Conservation (phyloP, 805 yeast species). For the Starmerella geochares region DNA sequence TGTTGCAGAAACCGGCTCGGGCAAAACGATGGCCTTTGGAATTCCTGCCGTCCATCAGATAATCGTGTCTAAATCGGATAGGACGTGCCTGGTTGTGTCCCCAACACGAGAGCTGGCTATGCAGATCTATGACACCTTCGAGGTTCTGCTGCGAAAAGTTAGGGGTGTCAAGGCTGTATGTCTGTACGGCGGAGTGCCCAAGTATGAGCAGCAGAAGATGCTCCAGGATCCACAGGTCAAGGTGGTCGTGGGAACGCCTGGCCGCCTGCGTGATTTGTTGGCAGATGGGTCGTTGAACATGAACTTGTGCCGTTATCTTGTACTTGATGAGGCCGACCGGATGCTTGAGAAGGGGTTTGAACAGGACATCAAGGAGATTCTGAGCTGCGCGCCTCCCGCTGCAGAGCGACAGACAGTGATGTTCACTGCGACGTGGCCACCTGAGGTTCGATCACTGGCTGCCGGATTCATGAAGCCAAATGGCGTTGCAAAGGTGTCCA, state of each 20-base stretch:
- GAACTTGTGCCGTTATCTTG: slow-evolving; percentile 59
- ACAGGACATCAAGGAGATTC: slow-evolving; percentile 81
- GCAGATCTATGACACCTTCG: slow-evolving; percentile 88
- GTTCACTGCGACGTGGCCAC: slow-evolving; percentile 99
- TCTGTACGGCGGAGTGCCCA: slow-evolving; percentile 95
- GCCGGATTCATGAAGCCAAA: slow-evolving; percentile 57
- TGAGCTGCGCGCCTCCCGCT: slow-evolving; percentile 44
- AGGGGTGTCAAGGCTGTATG: slow-evolving; percentile 65
- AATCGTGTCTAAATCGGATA: slow-evolving; percentile 31
- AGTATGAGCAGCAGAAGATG: slow-evolving; percentile 74
- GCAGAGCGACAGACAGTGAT: slow-evolving; percentile 74
- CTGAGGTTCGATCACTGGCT: slow-evolving; percentile 90
- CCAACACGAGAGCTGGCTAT: slow-evolving; percentile 97
- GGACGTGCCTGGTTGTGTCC: slow-evolving; percentile 74
- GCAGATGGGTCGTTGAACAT: slow-evolving; percentile 77
- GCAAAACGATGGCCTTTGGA: slow-evolving; percentile 94
- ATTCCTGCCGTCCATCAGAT: slow-evolving; percentile 87
- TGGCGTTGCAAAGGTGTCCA: slow-evolving; percentile 74
- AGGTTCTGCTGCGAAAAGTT: slow-evolving; percentile 55
- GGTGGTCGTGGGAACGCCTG: slow-evolving; percentile 96
- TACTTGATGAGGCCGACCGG: slow-evolving; percentile 96
- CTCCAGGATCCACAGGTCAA: slow-evolving; percentile 46
- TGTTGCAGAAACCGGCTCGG: slow-evolving; percentile 97
- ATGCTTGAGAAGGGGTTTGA: slow-evolving; percentile 98
- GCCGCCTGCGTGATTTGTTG: slow-evolving; percentile 80